Conservation (phyloP, 2,329 filamentous ascomycete species). For the Arthroderma sp. region DNA sequence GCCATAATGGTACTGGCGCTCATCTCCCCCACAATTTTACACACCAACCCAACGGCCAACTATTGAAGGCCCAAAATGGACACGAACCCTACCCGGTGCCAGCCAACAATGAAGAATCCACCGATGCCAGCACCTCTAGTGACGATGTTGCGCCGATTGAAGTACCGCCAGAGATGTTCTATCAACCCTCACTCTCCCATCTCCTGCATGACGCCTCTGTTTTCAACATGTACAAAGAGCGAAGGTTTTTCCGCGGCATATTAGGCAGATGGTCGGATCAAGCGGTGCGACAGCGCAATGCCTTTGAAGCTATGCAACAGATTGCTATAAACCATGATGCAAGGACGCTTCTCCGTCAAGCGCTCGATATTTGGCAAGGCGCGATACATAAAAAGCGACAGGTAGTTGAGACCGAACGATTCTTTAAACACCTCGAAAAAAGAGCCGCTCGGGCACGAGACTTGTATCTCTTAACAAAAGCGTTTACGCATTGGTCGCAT, state of each 20-base stretch:
- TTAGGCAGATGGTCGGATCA: conserved; percentile 37
- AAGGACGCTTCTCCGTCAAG: conserved; percentile 38
- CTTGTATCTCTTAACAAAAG: conserved; percentile 50
- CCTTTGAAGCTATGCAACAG: conserved; percentile 26
- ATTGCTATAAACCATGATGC: conserved; percentile 40
- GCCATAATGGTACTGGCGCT: no score
- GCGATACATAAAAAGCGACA: conserved; percentile 29
- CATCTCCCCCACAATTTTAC: no score
- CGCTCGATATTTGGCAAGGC: conserved; percentile 39
- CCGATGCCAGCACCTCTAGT: conserved; percentile 2
- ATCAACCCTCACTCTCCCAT: conserved; percentile 38
- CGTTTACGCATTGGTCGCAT: conserved; percentile 57
- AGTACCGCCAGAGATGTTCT: conserved; percentile 29
- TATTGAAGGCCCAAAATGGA: no score
- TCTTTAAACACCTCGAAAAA: conserved; percentile 43
- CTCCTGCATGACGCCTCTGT: conserved; percentile 39
- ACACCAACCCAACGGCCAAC: no score
- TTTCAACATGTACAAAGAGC: conserved; percentile 31
- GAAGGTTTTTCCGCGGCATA: conserved; percentile 25
- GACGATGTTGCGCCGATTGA: not conserved
- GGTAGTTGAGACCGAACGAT: conserved; percentile 32
- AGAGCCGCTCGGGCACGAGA: conserved; percentile 52
- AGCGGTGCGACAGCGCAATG: conserved; percentile 23
- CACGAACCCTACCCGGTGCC: no score
- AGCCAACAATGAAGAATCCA: conserved; percentile 3